Evolutionary conservation across 75 land plant genomes (phyloP).

Genomic region (Sequoia sempervirens): DNA sequence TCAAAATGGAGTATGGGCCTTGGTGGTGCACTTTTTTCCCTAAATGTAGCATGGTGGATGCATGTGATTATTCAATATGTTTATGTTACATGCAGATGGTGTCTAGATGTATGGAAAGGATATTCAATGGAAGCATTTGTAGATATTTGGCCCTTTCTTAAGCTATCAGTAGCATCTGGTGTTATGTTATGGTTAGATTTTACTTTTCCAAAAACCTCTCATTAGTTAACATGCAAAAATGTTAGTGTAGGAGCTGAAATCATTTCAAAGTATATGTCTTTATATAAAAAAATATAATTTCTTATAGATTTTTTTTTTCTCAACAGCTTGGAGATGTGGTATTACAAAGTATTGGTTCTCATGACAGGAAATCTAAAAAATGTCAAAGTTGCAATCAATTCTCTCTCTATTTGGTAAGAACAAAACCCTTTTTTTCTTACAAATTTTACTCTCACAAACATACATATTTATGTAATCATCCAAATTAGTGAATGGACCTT

Average conservation of each 20-base stretch:
- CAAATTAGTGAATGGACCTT: too few species aligned
- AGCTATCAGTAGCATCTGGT: conserved; percentile 34
- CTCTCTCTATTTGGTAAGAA: conserved; percentile 7
- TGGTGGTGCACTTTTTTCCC: conserved; percentile 25
- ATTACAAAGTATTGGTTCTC: conserved; percentile 7
- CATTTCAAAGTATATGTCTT: too few species aligned
- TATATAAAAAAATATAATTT: too few species aligned
- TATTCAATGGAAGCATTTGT: conserved; percentile 30
- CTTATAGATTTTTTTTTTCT: neutral
- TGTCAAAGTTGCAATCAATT: neutral
- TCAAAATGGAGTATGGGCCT: conserved; percentile 29
- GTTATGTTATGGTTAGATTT: conserved; percentile 29
- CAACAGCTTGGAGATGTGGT: conserved; percentile 1
- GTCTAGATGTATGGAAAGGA: conserved; percentile 36
- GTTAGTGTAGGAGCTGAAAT: too few species aligned
- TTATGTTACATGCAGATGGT: conserved; percentile 34
- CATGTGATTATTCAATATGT: conserved; percentile 7
- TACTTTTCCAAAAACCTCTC: neutral
- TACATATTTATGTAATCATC: too few species aligned
- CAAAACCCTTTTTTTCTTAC: neutral
- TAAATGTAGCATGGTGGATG: conserved; percentile 38
- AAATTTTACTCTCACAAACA: too few species aligned
- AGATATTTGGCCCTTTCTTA: conserved; percentile 19
- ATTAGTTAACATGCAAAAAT: too few species aligned
- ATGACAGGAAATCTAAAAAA: conserved; percentile 6